Percentiles rank a stretch among this genome's conserved stretches.
These are phyloP conservation scores for Violaceomyces palustris DNA, from an alignment of 1,284 basidiomycete genomes.

Conservation along the genomic window DNA sequence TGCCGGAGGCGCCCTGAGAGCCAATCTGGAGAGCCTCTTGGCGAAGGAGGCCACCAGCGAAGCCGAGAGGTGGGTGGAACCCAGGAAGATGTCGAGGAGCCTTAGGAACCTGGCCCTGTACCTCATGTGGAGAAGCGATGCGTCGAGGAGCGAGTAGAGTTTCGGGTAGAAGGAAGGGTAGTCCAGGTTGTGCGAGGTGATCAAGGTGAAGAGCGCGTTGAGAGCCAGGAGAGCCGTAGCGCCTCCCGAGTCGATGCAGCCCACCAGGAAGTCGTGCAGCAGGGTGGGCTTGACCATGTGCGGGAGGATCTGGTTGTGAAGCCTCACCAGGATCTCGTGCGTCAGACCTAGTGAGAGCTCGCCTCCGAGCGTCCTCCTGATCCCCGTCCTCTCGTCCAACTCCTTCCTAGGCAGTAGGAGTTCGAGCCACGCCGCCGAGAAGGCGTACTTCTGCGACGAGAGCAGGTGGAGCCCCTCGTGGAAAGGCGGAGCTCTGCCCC, in stretches of 20 bases:
- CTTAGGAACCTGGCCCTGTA: conserved; percentile 93
- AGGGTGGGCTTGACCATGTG: conserved; percentile 68
- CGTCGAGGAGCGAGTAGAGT: conserved; percentile 75
- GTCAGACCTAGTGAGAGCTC: conserved; percentile 55
- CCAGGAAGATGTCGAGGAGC: conserved; percentile 80
- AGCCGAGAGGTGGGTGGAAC: conserved; percentile 84
- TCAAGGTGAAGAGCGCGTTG: conserved; percentile 85
- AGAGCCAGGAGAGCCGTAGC: conserved; percentile 82
- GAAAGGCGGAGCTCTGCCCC: conserved; percentile 41
- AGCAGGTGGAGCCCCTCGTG: conserved; percentile 61
- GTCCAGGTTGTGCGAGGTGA: conserved; percentile 89
- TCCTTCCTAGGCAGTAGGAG: conserved; percentile 60
- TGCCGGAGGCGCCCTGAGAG: conserved; percentile 78
- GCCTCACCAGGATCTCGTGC: conserved; percentile 67
- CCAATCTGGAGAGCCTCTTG: conserved; percentile 80
- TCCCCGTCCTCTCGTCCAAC: conserved; percentile 4
- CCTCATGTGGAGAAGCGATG: conserved; percentile 79
- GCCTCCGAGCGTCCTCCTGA: conserved; percentile 56
- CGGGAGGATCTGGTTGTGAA: conserved; percentile 79
- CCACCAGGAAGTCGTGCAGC: conserved; percentile 89
- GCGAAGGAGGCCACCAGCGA: conserved; percentile 87
- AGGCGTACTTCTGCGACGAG: conserved; percentile 69
- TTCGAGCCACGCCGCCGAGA: conserved; percentile 71
- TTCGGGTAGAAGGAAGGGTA: conserved; percentile 92
- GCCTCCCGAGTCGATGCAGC: conserved; percentile 67